Base-by-base conservation (phyloP, 441 rosid genomes). In the Hura crepitans region DNA sequence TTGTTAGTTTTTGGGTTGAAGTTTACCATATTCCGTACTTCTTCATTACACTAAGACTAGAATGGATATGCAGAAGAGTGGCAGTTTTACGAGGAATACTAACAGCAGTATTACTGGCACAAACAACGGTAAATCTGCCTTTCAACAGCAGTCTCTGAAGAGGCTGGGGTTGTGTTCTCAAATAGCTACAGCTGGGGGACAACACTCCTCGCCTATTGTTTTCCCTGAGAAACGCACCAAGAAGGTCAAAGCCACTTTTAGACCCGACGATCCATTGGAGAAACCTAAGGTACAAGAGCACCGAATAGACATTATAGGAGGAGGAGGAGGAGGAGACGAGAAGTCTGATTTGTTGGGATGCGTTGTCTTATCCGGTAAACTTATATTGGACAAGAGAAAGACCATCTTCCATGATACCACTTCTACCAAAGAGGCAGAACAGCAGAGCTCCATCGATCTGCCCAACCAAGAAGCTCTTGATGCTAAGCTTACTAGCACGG, bases 181-280 rank as follows among this genome's bases (percentile, higher is more conserved):
- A 65, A 79, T 85, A 72, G 78, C 87, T 3, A 81, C 92, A 0
- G 87, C 85, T 0, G 90, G 83, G 50, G 81, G 80, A 11, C 94
- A 87, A 54, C 97, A 89, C 61, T 86, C 96, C 0, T 95, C 98
- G 33, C 99, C 99, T 1, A 77, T 89, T 14, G 97, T 90, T 33
- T 95, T 90, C 76, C 99, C 98, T 0, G 99, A 95, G 80, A 92
- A 90, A 73, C 85, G 98, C 8, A 80, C 81, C 71, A 95, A 88
- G 84, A 95, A 85, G 84, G 85, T 77, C 61, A 85, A 80, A 80
- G 80, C 85, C 33, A 77, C 84, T 25, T 81, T 87, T n/a, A 82
- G 73, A 76, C 80, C 81, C 23, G 85, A 86, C 76, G 79, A 79
- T 69, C 84, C 83, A 9, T 66, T 65, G 47, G 74, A 80, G 49